A percentile compares a stretch with the other conserved stretches of the same genome.
Conservation (phyloP, 352 stramenopile species). For the Pelagophyceae sp. region DNA sequence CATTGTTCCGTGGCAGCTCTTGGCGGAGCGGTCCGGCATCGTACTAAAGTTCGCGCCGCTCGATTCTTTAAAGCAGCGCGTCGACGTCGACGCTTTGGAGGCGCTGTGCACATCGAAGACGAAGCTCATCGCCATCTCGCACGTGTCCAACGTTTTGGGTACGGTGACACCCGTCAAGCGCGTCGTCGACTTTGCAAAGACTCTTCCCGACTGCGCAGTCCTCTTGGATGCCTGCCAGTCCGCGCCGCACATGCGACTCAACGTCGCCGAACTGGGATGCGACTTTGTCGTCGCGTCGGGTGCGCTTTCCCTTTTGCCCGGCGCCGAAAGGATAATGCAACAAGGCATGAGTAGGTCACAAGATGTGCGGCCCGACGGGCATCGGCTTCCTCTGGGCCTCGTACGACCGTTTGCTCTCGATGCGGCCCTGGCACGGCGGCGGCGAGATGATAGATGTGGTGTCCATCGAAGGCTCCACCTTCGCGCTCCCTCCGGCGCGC, state of each 20-base stretch:
- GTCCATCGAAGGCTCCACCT: slow-evolving; percentile 59
- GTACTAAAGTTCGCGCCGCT: slow-evolving; percentile 54
- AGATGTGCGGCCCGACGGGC: slow-evolving; percentile 73
- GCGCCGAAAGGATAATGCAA: no score
- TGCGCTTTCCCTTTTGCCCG: no score
- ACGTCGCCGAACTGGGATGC: slow-evolving; percentile 58
- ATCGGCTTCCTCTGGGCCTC: slow-evolving; percentile 67
- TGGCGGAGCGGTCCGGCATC: slow-evolving; percentile 45
- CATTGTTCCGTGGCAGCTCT: slow-evolving; percentile 70
- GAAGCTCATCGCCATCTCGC: slow-evolving; percentile 61
- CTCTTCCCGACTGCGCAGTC: slow-evolving; percentile 41
- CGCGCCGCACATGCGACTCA: slow-evolving; percentile 59
- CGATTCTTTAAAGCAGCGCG: slow-evolving; percentile 28
- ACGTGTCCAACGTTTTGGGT: slow-evolving; percentile 64
- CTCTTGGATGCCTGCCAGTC: slow-evolving; percentile 69
- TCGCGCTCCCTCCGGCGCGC: slow-evolving; percentile 48
- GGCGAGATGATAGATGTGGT: slow-evolving; percentile 72
- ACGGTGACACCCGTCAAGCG: slow-evolving; percentile 56
- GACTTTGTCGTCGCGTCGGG: slow-evolving; percentile 67
- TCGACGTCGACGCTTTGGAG: slow-evolving; percentile 44
- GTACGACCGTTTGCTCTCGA: slow-evolving; percentile 51
- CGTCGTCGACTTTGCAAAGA: slow-evolving; percentile 49
- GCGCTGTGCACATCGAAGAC: slow-evolving; percentile 45
- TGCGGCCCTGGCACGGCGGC: slow-evolving; percentile 61
- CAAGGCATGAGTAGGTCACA: no score